phyloP scores from a whole-genome alignment of 148 eudicot species.

The Dianthus caryophyllus region DNA sequence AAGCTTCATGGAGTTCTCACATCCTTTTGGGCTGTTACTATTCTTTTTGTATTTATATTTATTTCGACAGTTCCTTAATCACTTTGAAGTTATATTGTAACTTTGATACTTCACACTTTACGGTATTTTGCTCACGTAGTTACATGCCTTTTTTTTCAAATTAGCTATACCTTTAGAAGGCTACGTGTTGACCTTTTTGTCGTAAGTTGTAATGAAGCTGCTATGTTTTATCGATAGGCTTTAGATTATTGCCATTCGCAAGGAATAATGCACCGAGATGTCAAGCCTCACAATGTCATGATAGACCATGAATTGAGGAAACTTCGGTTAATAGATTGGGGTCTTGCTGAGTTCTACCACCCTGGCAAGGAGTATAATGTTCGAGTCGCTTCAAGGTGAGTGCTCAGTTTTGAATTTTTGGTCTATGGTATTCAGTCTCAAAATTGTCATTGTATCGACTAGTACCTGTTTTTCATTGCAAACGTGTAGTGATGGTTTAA shows the following conservation, averaged over 20 bases:
- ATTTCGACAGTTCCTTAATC: too few species aligned
- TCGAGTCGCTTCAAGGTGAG: slow-evolving; percentile 90
- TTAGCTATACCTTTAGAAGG: not conserved
- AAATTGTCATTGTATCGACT: not conserved
- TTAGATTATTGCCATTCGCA: slow-evolving; percentile 91
- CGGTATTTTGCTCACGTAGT: not conserved
- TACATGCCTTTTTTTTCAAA: not conserved
- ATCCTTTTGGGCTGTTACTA: not conserved
- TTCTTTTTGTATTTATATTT: not conserved
- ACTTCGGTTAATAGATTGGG: slow-evolving; percentile 95
- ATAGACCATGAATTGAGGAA: slow-evolving; percentile 92
- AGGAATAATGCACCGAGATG: slow-evolving; percentile 98
- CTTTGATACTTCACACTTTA: too few species aligned
- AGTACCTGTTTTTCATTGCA: not conserved
- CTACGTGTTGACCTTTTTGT: not conserved
- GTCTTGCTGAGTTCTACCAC: slow-evolving; percentile 95
- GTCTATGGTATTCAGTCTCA: not conserved
- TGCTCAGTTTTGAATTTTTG: slow-evolving; percentile 28
- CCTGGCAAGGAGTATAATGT: slow-evolving; percentile 97
- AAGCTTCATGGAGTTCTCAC: too few species aligned
- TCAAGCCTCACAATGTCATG: slow-evolving; percentile 96
- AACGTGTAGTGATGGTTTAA: not conserved
- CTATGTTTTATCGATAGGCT: slow-evolving; percentile 42
- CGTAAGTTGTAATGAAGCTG: slow-evolving; percentile 8
- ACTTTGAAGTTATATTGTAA: too few species aligned